Percentiles rank a stretch among this genome's conserved stretches.
Conservation (phyloP, 163 green algal genomes). For the Scenedesmus sp. region DNA sequence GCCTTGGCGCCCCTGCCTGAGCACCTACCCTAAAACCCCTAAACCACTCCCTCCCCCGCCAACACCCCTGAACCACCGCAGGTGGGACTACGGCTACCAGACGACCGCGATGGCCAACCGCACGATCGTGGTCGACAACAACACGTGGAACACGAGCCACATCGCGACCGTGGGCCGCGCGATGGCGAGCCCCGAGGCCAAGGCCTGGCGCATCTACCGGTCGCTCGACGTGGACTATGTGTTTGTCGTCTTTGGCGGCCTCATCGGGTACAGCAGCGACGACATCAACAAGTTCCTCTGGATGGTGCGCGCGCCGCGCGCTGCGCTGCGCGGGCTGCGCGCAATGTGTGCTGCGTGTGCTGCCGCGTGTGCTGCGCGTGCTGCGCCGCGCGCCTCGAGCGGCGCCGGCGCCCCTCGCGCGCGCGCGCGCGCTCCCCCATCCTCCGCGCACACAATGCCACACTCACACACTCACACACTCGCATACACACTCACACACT, state of each 20-base stretch:
- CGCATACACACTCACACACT: slow-evolving; percentile 6
- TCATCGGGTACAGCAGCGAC: slow-evolving; percentile 91
- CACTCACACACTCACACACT: neutral
- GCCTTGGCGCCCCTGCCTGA: too few relatives aligned
- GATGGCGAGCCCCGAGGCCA: slow-evolving; percentile 85
- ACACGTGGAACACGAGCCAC: slow-evolving; percentile 99
- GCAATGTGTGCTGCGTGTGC: too few relatives aligned
- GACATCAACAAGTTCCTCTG: slow-evolving; percentile 99
- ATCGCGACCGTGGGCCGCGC: slow-evolving; percentile 95
- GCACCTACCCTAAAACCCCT: too few relatives aligned
- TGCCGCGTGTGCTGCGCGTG: too few relatives aligned
- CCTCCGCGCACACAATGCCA: too few relatives aligned
- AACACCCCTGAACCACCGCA: too few relatives aligned
- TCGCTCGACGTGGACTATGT: slow-evolving; percentile 95
- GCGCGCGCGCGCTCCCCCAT: too few relatives aligned
- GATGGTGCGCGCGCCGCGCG: too few relatives aligned
- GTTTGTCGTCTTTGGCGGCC: slow-evolving; percentile 95
- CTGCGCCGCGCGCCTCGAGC: too few relatives aligned
- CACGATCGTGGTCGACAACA: slow-evolving; percentile 99
- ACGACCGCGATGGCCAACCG: slow-evolving; percentile 98
- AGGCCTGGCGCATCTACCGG: slow-evolving; percentile 87
- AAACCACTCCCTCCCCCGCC: too few relatives aligned
- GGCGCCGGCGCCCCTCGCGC: too few relatives aligned
- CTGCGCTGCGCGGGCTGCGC: too few relatives aligned
- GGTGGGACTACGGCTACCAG: slow-evolving; percentile 99